Conservation (phyloP, 2,329 filamentous ascomycete species). For the Scedosporium dehoogii region DNA sequence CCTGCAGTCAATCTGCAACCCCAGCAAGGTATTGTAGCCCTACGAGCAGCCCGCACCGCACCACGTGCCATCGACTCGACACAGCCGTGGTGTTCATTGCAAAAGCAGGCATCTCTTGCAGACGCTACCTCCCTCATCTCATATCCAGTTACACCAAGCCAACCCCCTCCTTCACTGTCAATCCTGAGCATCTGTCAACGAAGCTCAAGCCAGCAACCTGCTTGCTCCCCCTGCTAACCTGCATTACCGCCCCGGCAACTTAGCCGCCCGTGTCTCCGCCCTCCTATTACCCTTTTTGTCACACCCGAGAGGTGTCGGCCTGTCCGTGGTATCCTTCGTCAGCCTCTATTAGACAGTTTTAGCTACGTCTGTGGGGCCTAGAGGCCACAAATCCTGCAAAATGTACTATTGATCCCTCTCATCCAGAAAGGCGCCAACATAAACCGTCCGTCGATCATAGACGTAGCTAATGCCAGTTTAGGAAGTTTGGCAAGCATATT, state of each 20-base stretch:
- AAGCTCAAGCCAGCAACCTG: not conserved
- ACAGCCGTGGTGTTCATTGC: not conserved
- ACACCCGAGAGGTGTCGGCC: not conserved
- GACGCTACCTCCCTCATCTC: not conserved
- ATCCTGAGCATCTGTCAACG: not conserved
- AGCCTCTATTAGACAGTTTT: not conserved
- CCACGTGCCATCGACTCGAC: not conserved
- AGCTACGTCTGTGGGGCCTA: not conserved
- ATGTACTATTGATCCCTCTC: not conserved
- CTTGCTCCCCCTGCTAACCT: not conserved
- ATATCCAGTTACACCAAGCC: not conserved
- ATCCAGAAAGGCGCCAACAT: not conserved
- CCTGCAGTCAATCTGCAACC: not conserved
- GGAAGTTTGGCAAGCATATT: constrained; percentile 99
- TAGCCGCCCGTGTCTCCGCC: not conserved
- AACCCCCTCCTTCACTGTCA: not conserved
- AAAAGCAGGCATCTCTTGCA: not conserved
- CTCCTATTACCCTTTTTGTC: not conserved
- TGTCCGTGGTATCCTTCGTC: not conserved
- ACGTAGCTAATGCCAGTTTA: constrained; percentile 25
- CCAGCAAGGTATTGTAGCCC: not conserved
- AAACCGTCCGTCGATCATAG: not conserved
- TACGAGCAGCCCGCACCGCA: not conserved
- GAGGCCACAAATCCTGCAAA: not conserved
- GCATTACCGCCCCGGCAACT: not conserved